Conservation (phyloP, 805 yeast genomes). For the Suhomyces sp. region DNA sequence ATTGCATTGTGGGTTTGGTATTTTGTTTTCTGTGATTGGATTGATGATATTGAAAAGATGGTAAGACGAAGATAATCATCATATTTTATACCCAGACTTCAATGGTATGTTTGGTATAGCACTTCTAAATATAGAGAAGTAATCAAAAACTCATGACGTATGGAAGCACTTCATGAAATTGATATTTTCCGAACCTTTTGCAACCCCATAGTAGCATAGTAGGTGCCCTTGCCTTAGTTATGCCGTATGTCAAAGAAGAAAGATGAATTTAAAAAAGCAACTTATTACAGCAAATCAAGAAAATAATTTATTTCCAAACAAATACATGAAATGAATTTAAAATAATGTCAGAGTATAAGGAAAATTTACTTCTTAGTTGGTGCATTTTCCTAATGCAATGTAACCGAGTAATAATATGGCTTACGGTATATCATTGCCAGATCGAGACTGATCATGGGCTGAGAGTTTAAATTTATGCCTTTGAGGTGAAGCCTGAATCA, state of each 20-base stretch:
- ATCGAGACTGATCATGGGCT: neutral
- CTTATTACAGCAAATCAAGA: neutral
- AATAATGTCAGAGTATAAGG: neutral
- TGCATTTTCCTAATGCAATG: neutral
- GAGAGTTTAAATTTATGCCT: neutral
- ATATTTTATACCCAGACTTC: neutral
- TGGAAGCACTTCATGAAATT: neutral
- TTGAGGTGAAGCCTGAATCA: neutral
- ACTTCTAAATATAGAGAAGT: neutral
- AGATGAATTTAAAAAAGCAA: neutral
- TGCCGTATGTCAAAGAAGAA: neutral
- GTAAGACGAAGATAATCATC: neutral
- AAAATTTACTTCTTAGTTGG: neutral
- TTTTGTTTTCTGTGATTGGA: neutral
- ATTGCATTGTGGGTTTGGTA: slow-evolving; percentile 10
- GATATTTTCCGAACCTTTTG: neutral
- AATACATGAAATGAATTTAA: neutral
- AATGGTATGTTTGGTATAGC: neutral
- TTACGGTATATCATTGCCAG: neutral
- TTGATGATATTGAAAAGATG: slow-evolving; percentile 2
- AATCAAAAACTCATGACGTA: neutral
- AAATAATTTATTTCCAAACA: neutral
- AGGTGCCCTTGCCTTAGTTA: neutral
- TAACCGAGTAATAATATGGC: neutral
- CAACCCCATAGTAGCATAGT: neutral